phyloP scores from a whole-genome alignment of 2,329 filamentous ascomycete genomes.

The Hirsutella rhossiliensis region DNA sequence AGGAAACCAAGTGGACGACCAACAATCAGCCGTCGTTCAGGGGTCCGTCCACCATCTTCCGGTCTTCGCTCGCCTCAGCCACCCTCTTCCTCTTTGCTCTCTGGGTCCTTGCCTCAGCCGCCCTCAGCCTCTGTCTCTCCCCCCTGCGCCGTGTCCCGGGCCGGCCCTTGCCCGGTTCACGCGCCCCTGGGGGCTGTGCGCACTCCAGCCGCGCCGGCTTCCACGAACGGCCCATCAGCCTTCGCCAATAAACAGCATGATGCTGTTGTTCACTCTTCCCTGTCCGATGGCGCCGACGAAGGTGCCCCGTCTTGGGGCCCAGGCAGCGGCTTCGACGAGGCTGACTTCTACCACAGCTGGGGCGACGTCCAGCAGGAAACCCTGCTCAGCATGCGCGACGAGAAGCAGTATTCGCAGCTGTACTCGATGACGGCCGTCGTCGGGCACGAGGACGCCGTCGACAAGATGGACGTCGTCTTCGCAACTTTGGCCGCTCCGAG shows the following conservation, averaged over 20 bases:
- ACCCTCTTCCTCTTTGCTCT: background rate
- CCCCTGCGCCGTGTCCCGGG: background rate
- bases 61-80: background rate
- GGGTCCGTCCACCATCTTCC: background rate
- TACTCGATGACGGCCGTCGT: background rate
- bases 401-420: background rate
- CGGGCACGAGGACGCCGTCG: background rate
- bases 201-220: background rate
- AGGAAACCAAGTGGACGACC: no score
- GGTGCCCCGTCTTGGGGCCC: background rate
- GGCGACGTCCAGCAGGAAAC: background rate
- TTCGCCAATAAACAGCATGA: background rate
- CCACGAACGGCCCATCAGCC: background rate
- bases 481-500: no score
- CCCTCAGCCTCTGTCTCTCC: background rate
- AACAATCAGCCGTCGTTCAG: no score
- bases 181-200: background rate
- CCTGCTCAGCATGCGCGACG: background rate
- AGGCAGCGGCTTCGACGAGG: background rate
- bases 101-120: background rate
- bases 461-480: background rate
- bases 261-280: no score
- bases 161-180: background rate
- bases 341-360: background rate
- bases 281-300: background rate